Evolutionary conservation across 345 rosid species (phyloP), one percentile per base, ranked within the genome.

Genomic region (Ceriops tagal): DNA sequence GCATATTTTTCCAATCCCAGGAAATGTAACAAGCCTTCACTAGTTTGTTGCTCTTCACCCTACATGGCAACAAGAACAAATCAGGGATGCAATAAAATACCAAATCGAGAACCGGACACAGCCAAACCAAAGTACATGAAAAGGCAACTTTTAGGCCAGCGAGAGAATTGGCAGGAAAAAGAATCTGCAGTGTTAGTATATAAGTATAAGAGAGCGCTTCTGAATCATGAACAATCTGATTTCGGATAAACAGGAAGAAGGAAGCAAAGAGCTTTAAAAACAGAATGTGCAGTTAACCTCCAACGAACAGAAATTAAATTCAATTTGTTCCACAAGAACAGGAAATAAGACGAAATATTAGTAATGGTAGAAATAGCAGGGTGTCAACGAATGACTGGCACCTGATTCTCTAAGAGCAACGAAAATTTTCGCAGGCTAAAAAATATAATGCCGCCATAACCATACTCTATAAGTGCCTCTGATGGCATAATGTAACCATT

Each of bases 1-100:
- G 79, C 84, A 80, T 87, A 95, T 83, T 80, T 91, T 69, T 79
- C 93, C 79, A 95, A 76, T 65, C 96, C 96, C 66, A 95, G 75
- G 24, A 91, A 83, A 60, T 82, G 71, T 71, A 91, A 78, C 75
- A 95, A 80, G 71, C 89, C 89, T 75, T 92, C 96, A 71, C 89
- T 96, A 57, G 96, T 86, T 69, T 76, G 92, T 43, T 70, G 88
- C 70, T 88, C 96, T 68, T 82, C 90, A 72, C 28, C 81, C 99
- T 92, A 68, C 71, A 67, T 32, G 35, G 31, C 28, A 65, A 67
- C 49, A 31, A 49, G 16, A 11, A 9, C 15, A 22, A 22, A 22
- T 22, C 11, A 22, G 27, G 15, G 4, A 7, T 9, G 10, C 58
- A n/a, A 66, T 51, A 73, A 18, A 49, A 51, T 11, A 5, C 35